Percentiles rank a stretch among this genome's conserved stretches.
Conservation (phyloP, 192 early-diverging fungal genomes). For the Entomortierella parvispora region DNA sequence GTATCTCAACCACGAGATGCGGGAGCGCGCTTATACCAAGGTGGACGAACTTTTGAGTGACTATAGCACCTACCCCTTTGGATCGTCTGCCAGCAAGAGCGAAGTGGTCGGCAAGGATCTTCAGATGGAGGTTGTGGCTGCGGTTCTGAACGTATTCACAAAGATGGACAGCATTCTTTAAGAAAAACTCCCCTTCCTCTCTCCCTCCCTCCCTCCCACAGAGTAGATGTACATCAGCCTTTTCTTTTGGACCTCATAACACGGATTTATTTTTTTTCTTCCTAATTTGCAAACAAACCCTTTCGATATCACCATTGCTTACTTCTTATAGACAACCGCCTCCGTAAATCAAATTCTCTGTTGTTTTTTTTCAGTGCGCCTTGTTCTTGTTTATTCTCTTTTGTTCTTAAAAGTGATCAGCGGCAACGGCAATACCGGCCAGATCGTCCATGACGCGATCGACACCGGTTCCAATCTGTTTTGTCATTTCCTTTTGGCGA, state of each 20-base stretch:
- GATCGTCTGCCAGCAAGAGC: conserved; percentile 64
- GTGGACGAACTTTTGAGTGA: conserved; percentile 93
- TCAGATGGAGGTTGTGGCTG: conserved; percentile 75
- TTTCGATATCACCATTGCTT: too few relatives aligned
- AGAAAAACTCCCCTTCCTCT: not conserved
- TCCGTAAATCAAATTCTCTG: too few relatives aligned
- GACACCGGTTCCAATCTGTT: conserved; percentile 86
- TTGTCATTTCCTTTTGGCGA: conserved; percentile 86
- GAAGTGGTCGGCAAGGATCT: conserved; percentile 66
- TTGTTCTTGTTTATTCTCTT: not conserved
- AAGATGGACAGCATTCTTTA: conserved; percentile 90
- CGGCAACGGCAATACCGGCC: conserved; percentile 67
- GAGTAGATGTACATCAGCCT: too few relatives aligned
- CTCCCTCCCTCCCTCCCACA: not conserved
- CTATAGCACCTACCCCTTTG: conserved; percentile 80
- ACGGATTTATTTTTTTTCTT: not conserved
- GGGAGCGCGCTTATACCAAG: conserved; percentile 87
- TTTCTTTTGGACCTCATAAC: too few relatives aligned
- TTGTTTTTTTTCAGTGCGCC: not conserved
- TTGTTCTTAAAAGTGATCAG: conserved; percentile 72
- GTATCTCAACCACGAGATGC: conserved; percentile 82
- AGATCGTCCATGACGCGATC: conserved; percentile 89
- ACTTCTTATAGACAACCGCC: too few relatives aligned
- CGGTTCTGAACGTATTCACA: conserved; percentile 86
- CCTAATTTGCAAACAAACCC: too few relatives aligned